phyloP scores from a whole-genome alignment of 495 filamentous ascomycete species.

The Hypoxylon cercidicola region DNA sequence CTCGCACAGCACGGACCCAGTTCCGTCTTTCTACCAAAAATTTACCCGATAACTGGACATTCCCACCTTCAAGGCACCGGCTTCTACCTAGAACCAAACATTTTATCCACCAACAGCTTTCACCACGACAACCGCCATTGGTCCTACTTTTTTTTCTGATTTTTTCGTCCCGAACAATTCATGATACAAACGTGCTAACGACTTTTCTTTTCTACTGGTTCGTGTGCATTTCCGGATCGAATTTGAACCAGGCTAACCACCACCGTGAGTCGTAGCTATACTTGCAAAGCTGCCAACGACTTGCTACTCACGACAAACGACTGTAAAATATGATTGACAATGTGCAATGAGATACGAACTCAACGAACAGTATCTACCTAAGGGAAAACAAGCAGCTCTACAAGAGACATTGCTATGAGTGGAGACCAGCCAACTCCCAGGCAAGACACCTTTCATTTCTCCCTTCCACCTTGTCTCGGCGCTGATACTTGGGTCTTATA shows the following conservation, averaged over 20 bases:
- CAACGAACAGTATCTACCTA: conserved; percentile 19
- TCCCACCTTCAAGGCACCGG: conserved; percentile 26
- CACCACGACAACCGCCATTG: conserved; percentile 38
- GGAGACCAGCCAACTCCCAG: conserved; percentile 78
- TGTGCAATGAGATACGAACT: conserved; percentile 40
- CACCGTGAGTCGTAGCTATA: conserved; percentile 20
- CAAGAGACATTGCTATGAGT: conserved; percentile 71
- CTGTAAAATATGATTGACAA: conserved; percentile 38
- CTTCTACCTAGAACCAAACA: conserved; percentile 24
- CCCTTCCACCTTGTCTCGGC: conserved; percentile 37
- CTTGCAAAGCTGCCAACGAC: conserved; percentile 28
- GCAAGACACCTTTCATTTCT: conserved; percentile 59
- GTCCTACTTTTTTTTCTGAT: conserved; percentile 22
- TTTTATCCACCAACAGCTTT: conserved; percentile 31
- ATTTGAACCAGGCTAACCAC: conserved; percentile 14
- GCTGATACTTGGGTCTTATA: conserved; percentile 53
- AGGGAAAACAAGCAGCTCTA: conserved; percentile 22
- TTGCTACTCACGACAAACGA: conserved; percentile 12
- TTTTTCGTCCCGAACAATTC: conserved; percentile 27
- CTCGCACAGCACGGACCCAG: conserved; percentile 25
- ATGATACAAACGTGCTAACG: conserved; percentile 26
- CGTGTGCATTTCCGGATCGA: conserved; percentile 10
- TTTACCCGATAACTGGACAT: conserved; percentile 37
- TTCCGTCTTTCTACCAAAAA: conserved; percentile 20
- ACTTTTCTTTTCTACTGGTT: conserved; percentile 6